Base-by-base conservation (phyloP, 208 protist genomes). In the Leishmania gerbilli region DNA sequence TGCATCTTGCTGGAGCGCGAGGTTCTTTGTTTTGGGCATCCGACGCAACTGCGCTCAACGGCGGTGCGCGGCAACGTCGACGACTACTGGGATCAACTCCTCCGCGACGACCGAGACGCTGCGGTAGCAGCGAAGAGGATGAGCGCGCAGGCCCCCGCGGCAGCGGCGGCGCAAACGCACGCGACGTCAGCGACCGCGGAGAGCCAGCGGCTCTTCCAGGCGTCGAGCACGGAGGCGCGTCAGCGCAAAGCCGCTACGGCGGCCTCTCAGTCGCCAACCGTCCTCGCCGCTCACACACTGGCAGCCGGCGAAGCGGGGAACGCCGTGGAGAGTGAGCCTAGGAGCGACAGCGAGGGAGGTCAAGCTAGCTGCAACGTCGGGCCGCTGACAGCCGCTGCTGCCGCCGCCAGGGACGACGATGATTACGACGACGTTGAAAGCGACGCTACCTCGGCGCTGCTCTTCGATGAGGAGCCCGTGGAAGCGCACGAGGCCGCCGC, bases 1-100 rank as follows among this genome's bases (percentile, higher is more conserved):
- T 88, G 88, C 64, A 69, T 95, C 0, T 80, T 99, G 15, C 86
- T 99, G 34, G 97, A 99, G 81, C 98, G 98, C 71, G 98, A 99
- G 64, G 98, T 98, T 86, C 81, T 94, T 6, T 82, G 88, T 2
- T 95, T 97, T 85, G 98, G 98, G 0, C 98, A 99, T 60, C 85
- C 85, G 21, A 67, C 77, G 47, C 82, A 81, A 47, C 45, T 42
- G 34, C 85, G 85, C 15, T 79, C 81, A 31, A 77, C 81, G 1
- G 76, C 62, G 21, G 71, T 88, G 47, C 67, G 60, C 17, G 84
- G 84, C 24, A 88, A 85, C 68, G 37, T 68, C 11, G 79, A 71
- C 74, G 74, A 75, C 42, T 72, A 79, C 9, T 79, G 71, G 82
- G 81, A 55, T 3, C 47, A 75, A 58, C 71, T 55, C 27, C 42